Conservation (phyloP, 2,329 filamentous ascomycete genomes). For the Cytospora mali region DNA sequence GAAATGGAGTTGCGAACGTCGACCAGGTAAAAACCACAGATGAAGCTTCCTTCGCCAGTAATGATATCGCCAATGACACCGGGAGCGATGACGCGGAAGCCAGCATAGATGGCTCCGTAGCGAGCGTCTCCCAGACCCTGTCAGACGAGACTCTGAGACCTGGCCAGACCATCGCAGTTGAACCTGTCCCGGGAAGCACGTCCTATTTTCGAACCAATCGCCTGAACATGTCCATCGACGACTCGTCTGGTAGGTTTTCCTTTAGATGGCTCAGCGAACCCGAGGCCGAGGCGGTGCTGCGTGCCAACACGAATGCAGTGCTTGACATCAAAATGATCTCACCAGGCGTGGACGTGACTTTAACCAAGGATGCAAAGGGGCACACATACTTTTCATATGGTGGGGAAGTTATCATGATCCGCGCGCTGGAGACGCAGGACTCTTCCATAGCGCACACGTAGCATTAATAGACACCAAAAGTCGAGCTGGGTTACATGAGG, state of each 20-base stretch:
- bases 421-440: neutral
- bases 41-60: neutral
- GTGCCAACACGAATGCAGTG: neutral
- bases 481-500: conserved; percentile 68
- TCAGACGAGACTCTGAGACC: neutral
- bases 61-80: neutral
- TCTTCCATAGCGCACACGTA: neutral
- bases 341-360: neutral
- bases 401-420: conserved; percentile 7
- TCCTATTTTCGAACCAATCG: neutral
- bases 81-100: neutral
- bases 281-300: neutral
- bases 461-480: neutral
- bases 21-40: neutral
- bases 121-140: neutral
- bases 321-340: neutral
- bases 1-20: neutral
- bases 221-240: conserved; percentile 3
- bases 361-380: neutral
- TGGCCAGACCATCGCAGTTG: neutral
- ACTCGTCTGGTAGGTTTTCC: neutral
- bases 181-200: neutral
- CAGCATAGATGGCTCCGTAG: neutral
- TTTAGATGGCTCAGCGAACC: neutral
- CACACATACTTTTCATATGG: conserved; percentile 1